These are phyloP conservation scores for Melampsora occidentalis DNA, from an alignment of 1,284 basidiomycete species.

Conservation along the genomic window DNA sequence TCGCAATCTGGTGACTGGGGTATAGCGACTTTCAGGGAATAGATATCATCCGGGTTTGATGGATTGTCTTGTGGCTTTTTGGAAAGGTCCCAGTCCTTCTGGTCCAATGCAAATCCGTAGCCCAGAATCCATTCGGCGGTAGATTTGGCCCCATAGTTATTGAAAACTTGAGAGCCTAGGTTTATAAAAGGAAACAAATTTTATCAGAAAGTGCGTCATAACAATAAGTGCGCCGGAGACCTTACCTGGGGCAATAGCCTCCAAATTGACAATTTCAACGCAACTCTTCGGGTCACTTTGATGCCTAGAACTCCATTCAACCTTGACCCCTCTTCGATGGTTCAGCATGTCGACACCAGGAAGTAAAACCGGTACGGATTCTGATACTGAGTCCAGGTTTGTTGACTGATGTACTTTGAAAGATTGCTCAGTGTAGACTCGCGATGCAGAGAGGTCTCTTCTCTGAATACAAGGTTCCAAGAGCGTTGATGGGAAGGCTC, in stretches of 20 bases:
- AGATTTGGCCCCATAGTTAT: slow-evolving; percentile 40
- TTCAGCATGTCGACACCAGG: slow-evolving; percentile 41
- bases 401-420: not conserved
- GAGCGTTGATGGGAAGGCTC: slow-evolving; percentile 28
- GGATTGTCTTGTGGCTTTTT: not conserved
- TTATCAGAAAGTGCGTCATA: not conserved
- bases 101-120: slow-evolving; percentile 30
- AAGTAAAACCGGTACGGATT: slow-evolving; percentile 18
- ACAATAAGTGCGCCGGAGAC: not conserved
- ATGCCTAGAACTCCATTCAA: slow-evolving; percentile 26
- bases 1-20: not conserved
- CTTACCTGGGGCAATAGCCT: slow-evolving; percentile 11
- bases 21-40: slow-evolving; percentile 18
- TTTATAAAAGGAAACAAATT: not conserved
- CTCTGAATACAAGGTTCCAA: not conserved
- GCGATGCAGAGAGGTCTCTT: not conserved
- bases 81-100: slow-evolving; percentile 28
- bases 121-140: slow-evolving; percentile 39
- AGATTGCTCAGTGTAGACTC: not conserved
- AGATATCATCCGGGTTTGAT: slow-evolving; percentile 36
- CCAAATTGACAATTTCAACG: slow-evolving; percentile 28
- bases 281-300: not conserved
- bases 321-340: slow-evolving; percentile 18
- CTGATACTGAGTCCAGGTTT: not conserved
- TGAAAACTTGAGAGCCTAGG: slow-evolving; percentile 39